phyloP scores from a whole-genome alignment of 1,139 yeast species.

The Trichomonascaceae sp. region DNA sequence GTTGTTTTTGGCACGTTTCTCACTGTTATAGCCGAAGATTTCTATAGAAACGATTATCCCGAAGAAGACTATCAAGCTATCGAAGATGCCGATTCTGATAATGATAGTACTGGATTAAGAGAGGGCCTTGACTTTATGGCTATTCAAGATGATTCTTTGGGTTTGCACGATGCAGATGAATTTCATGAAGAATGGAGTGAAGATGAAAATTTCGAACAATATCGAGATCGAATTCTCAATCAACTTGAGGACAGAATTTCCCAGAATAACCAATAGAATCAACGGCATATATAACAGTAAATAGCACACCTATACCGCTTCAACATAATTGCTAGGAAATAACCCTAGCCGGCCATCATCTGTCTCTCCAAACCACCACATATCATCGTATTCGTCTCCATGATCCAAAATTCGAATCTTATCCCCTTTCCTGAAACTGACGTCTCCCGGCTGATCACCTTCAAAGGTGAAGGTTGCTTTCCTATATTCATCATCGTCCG shows the following conservation, averaged over 20 bases:
- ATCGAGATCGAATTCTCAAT: constrained; percentile 25
- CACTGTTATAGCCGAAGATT: constrained; percentile 56
- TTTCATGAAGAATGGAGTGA: constrained; percentile 18
- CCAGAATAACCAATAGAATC: not conserved
- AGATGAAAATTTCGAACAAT: constrained; percentile 25
- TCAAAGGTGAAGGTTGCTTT: constrained; percentile 33
- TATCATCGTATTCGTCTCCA: constrained; percentile 35
- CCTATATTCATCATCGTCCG: constrained; percentile 26
- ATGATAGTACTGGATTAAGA: constrained; percentile 25
- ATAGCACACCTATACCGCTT: constrained; percentile 2
- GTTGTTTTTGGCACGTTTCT: not conserved
- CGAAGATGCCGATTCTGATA: constrained; percentile 31
- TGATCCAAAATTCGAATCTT: constrained; percentile 40
- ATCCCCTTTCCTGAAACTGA: constrained; percentile 47
- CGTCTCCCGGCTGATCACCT: constrained; percentile 43
- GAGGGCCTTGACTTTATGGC: constrained; percentile 17
- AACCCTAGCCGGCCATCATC: constrained; percentile 42
- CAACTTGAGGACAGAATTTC: constrained; percentile 18
- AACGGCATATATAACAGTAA: not conserved
- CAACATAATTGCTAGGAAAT: constrained; percentile 54
- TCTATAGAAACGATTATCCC: constrained; percentile 89
- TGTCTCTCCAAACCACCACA: constrained; percentile 60
- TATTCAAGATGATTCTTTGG: constrained; percentile 17
- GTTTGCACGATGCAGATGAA: constrained; percentile 16
- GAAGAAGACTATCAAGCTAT: constrained; percentile 54